Conservation (phyloP, 768 basidiomycete genomes). For the Boletus rufocinnamomeus region DNA sequence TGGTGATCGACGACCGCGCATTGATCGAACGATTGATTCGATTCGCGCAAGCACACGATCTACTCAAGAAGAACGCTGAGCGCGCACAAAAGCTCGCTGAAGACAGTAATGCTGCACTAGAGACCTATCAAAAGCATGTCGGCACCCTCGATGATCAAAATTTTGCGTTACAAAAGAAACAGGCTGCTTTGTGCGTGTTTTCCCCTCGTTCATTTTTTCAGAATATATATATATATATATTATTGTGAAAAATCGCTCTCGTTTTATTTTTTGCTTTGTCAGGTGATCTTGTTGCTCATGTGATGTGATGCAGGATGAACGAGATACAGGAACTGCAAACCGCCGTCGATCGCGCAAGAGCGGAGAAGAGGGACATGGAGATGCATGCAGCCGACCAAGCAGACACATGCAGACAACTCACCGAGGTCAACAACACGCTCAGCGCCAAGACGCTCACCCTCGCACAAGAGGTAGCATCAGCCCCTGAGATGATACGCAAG, state of each 20-base stretch:
- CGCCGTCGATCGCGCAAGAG: slow-evolving; percentile 56
- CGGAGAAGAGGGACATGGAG: slow-evolving; percentile 74
- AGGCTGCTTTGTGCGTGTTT: slow-evolving; percentile 56
- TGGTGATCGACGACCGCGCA: slow-evolving; percentile 80
- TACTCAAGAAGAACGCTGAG: slow-evolving; percentile 91
- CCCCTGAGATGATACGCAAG: slow-evolving; percentile 50
- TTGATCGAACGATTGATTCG: slow-evolving; percentile 82
- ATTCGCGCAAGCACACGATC: slow-evolving; percentile 86
- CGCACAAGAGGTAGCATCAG: slow-evolving; percentile 39
- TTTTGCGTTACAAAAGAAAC: slow-evolving; percentile 48
- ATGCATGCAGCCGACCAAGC: slow-evolving; percentile 67
- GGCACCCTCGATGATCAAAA: slow-evolving; percentile 78
- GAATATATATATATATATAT: not conserved
- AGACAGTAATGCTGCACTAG: slow-evolving; percentile 75
- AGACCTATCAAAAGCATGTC: slow-evolving; percentile 91
- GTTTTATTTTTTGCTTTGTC: not conserved
- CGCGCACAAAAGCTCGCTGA: slow-evolving; percentile 88
- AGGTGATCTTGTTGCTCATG: not conserved
- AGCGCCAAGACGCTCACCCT: slow-evolving; percentile 66
- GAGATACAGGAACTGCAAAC: slow-evolving; percentile 64
- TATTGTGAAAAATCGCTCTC: not conserved
- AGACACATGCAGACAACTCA: slow-evolving; percentile 70
- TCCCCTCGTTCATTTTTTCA: slow-evolving; percentile 7
- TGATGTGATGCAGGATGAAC: slow-evolving; percentile 51
- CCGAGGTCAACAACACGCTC: slow-evolving; percentile 76